phyloP scores from a whole-genome alignment of 2,329 filamentous ascomycete species.

The Fusarium caatingaense region DNA sequence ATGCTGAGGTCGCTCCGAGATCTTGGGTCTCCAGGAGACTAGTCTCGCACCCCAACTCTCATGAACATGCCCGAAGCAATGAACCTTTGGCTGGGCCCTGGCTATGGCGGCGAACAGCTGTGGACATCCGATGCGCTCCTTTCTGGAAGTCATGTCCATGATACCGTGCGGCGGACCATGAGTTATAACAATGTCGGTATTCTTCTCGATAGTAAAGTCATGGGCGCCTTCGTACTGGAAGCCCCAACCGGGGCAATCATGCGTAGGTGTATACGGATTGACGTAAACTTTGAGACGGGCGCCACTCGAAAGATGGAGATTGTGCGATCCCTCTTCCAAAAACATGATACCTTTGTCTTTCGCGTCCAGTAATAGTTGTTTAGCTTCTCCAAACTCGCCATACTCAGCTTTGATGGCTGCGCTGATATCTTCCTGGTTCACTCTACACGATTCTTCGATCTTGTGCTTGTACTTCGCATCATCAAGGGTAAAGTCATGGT shows the following conservation, averaged over 20 bases:
- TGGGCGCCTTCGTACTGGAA: conserved; percentile 56
- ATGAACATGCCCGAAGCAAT: conserved; percentile 55
- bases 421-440: conserved; percentile 8
- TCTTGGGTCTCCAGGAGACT: conserved; percentile 57
- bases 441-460: conserved; percentile 30
- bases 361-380: conserved; percentile 43
- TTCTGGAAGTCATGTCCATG: conserved; percentile 52
- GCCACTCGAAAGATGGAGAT: conserved; percentile 55
- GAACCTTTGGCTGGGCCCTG: conserved; percentile 47
- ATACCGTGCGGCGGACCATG: conserved; percentile 55
- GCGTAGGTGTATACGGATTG: conserved; percentile 58
- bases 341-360: conserved; percentile 51
- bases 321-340: conserved; percentile 57
- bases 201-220: conserved; percentile 42
- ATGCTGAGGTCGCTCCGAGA: conserved; percentile 52
- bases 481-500: conserved; percentile 62
- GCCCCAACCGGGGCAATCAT: conserved; percentile 50
- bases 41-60: conserved; percentile 54
- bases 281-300: conserved; percentile 57
- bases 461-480: conserved; percentile 49
- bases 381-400: conserved; percentile 53
- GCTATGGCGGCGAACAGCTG: conserved; percentile 48
- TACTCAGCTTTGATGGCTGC: conserved; percentile 46
- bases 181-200: conserved; percentile 50
- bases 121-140: conserved; percentile 48